Percentiles rank a stretch among this genome's conserved stretches.
phyloP scores from a whole-genome alignment of 768 basidiomycete species.

The Serendipita indica region DNA sequence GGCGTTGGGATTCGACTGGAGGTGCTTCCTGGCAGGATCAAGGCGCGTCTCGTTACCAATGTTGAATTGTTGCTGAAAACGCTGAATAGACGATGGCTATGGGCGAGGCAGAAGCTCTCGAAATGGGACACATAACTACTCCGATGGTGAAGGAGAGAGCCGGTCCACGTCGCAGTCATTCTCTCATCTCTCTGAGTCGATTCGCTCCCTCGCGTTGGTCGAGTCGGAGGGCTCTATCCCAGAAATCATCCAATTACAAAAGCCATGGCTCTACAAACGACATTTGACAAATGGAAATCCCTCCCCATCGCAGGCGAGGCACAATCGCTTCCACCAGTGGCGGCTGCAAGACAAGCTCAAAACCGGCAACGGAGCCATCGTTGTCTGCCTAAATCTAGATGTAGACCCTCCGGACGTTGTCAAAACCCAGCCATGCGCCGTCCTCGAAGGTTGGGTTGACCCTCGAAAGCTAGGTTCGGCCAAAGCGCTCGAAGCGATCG shows the following conservation, averaged over 20 bases:
- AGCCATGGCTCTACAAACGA: slow-evolving; percentile 35
- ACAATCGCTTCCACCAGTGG: slow-evolving; percentile 59
- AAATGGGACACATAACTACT: not conserved
- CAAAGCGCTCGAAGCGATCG: slow-evolving; percentile 89
- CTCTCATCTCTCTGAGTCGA: not conserved
- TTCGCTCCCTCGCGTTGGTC: not conserved
- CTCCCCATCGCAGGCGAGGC: slow-evolving; percentile 50
- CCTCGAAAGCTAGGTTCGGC: slow-evolving; percentile 82
- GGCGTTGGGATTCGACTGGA: not conserved
- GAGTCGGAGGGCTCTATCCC: slow-evolving; percentile 15
- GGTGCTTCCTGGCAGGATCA: not conserved
- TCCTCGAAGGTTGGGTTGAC: slow-evolving; percentile 94
- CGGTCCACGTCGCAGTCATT: not conserved
- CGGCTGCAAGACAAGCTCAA: slow-evolving; percentile 77
- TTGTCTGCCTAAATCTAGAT: slow-evolving; percentile 91
- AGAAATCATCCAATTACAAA: slow-evolving; percentile 14
- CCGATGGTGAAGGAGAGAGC: not conserved
- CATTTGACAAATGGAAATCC: slow-evolving; percentile 86
- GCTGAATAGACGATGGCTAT: not conserved
- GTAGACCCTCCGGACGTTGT: slow-evolving; percentile 95
- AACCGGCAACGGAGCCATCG: slow-evolving; percentile 75
- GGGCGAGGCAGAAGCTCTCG: not conserved
- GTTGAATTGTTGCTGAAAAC: too few relatives aligned
- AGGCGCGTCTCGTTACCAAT: too few relatives aligned
- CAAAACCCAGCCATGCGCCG: slow-evolving; percentile 92